Evolutionary conservation across 1,139 yeast genomes (phyloP), one percentile per base, ranked within the genome.

Genomic region (Martiniozyma asiatica): DNA sequence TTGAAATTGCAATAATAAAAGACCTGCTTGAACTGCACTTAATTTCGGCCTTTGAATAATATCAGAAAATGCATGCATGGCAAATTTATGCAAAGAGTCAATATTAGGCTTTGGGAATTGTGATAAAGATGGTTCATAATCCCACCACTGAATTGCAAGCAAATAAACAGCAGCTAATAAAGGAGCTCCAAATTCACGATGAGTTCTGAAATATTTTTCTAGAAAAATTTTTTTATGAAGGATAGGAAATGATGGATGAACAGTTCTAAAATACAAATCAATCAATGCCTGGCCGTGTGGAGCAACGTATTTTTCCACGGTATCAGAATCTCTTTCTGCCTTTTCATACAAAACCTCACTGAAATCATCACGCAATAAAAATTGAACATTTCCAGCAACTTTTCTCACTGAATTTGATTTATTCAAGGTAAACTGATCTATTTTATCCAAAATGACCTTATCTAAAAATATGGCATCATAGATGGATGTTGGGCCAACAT

Each of bases 71-170:
- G 70, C 59, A 31, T 54, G 57, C 33, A 72, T 51, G 12, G 82
- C 73, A 40, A 76, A 68, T 38, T 70, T 69, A 43, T 70, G 72
- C 35, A 78, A 49, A 1, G 76, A 73, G 8, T 63, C 67, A 14
- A 69, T 71, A 47, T 75, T 73, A 0, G 89, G 89, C 43, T 76
- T 77, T 0, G 79, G 72, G 34, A 65, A 69, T 32, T 67, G 56
- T 29, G 74, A 73, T 32, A 78, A 55, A 34, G 65, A 72, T 2
- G 85, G 79, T 44, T 78, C 89, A 43, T 74, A 74, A 42, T 78
- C 85, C 89, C 89, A 78, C 82, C 87, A 78, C 50, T 77, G 84
- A 24, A 75, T 65, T 0, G 89, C 84, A 32, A 79, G 55, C 3
- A 75, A 73, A 45, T 79, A 79, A 2, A 79, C 84, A 0, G 85